Evolutionary conservation across 352 stramenopile species (phyloP), one percentile per base, ranked within the genome.

Genomic region (Pythium vanterpoolii): DNA sequence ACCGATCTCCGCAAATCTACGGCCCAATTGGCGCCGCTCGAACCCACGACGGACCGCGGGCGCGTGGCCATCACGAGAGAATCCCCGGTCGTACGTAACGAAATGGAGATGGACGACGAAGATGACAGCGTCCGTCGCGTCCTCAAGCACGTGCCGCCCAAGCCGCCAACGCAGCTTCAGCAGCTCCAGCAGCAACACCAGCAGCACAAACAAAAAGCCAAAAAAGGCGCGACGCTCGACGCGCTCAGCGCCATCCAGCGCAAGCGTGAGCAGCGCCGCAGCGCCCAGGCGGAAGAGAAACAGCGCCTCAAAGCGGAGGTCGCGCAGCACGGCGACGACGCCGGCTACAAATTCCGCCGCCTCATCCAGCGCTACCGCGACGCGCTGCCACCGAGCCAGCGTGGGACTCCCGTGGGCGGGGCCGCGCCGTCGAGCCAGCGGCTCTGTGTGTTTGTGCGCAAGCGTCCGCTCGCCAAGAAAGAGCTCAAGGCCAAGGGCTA

Each of bases 311-410:
- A 83, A 23, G 72, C 51, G 23, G 83, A 93, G 46, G 46, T 93
- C 6, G 55, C 75, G 43, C 70, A 86, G 39, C 79, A 90, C 46
- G 83, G 83, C 18, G 80, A 90, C 52, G 80, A 93, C 50, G 64
- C 66, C 39, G 80, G 80, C 6, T 90, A 90, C 69, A 90, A 90
- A 39, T 93, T 89, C 47, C 71, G 83, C 3, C 67, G 83, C 2
- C 48, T 93, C 9, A 89, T 93, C 39, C 67, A 80, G 21, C 66
- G 67, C 38, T 90, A 77, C 40, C 75, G 78, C 0, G 69, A 84
- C 18, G 67, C 67, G 0, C 44, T 91, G 19, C 69, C 77, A 1
- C 45, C 55, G 1, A 51, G 23, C 18, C 74, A 84, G 40, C 51
- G n/a, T n/a, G n/a, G n/a, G n/a, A n/a, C n/a, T n/a, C n/a, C n/a